A percentile compares a stretch with the other conserved stretches of the same genome.
Evolutionary conservation across 2,329 filamentous ascomycete genomes (phyloP).

Genomic region (Westerdykella aurantiaca): DNA sequence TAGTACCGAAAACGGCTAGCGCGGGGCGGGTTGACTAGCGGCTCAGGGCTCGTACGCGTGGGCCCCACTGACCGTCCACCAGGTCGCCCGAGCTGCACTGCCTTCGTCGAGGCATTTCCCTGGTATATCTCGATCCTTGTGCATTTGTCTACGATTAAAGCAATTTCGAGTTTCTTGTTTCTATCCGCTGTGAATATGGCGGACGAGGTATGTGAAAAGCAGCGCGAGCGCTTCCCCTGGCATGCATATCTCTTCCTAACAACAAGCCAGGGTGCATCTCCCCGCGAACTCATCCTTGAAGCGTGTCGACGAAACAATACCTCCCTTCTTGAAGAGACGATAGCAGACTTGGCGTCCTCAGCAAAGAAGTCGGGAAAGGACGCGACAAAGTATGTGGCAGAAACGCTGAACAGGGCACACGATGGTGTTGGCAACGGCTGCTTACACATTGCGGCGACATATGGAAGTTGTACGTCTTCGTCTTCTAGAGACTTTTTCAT

Average conservation of each 20-base stretch:
- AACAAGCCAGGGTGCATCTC: constrained; percentile 66
- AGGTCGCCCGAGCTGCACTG: too few relatives aligned
- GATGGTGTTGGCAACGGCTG: constrained; percentile 84
- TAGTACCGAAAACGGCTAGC: not conserved
- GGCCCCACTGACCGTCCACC: too few relatives aligned
- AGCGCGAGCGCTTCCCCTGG: not conserved
- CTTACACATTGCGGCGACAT: constrained; percentile 80
- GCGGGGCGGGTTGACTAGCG: not conserved
- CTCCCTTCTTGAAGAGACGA: constrained; percentile 71
- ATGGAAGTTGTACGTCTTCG: constrained; percentile 70
- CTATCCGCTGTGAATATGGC: constrained; percentile 22
- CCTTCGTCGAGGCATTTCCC: too few relatives aligned
- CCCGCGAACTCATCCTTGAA: constrained; percentile 81
- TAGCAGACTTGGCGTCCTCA: constrained; percentile 48
- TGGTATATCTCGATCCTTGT: too few relatives aligned
- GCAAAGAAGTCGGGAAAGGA: constrained; percentile 47
- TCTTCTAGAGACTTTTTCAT: not conserved
- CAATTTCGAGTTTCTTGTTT: too few relatives aligned
- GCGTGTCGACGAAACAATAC: constrained; percentile 91
- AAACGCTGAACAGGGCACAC: constrained; percentile 77
- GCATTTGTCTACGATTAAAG: too few relatives aligned
- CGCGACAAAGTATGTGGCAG: constrained; percentile 57
- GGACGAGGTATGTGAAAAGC: constrained; percentile 24
- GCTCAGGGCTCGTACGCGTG: too few relatives aligned
- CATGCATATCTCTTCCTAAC: constrained; percentile 7